Evolutionary conservation across 768 basidiomycete species (phyloP), one percentile per base, ranked within the genome.

Genomic region (Paxillus involutus): DNA sequence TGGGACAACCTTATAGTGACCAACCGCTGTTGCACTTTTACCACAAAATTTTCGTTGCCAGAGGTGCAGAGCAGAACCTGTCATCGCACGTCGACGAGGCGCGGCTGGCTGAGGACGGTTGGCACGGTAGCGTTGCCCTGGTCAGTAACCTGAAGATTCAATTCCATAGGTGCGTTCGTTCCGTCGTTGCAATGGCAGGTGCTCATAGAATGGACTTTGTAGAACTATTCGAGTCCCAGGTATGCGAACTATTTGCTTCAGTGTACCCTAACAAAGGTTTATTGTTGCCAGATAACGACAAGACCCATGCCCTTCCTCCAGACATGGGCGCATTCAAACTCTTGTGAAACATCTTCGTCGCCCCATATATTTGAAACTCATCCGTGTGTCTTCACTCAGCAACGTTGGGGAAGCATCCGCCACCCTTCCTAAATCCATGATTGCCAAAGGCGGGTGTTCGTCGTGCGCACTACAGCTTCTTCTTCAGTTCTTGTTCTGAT

Each of bases 331-430:
- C n/a, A n/a, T n/a, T n/a, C n/a, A n/a, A n/a, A n/a, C n/a, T n/a
- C n/a, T n/a, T n/a, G n/a, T 68, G 47, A 44, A 59, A 29, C 13
- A 30, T 13, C 14, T 12, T 13, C 26, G 14, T 21, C 17, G 14
- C 39, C 17, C n/a, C 13, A 24, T 30, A 17, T 36, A n/a, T 48
- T 11, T 47, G 17, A 46, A 46, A 7, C 40, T 7, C 16, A 7
- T 33, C 6, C 10, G 9, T 33, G 32, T 7, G 6, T 39, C 21
- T n/a, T 17, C 37, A 21, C 30, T 41, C 41, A 64, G 65, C 49
- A 63, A 64, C 48, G 52, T 62, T 5, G 62, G 44, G n/a, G n/a
- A n/a, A n/a, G n/a, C n/a, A n/a, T n/a, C n/a, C n/a, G n/a, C n/a
- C n/a, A n/a, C n/a, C n/a, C n/a, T n/a, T n/a, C n/a, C n/a, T n/a